Conservation (phyloP, 805 yeast species). For the Kazachstania kunashirensis region DNA sequence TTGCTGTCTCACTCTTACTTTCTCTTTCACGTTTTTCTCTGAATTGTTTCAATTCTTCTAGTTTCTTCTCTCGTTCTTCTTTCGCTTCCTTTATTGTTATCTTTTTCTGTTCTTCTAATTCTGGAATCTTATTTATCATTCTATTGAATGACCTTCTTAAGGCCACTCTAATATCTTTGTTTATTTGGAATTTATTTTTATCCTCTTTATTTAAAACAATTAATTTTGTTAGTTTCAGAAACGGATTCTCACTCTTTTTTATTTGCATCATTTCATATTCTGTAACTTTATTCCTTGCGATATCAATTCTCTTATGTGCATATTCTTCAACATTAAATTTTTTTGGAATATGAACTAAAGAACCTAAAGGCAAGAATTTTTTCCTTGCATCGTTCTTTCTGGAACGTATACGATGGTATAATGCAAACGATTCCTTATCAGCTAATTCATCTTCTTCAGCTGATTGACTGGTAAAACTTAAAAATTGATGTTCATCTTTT, state of each 20-base stretch:
- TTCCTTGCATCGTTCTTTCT: background rate
- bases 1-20: conserved; percentile 14
- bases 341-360: conserved; percentile 8
- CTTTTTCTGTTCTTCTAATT: conserved; percentile 12
- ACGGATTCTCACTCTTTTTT: conserved; percentile 20
- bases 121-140: conserved; percentile 12
- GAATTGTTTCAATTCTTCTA: conserved; percentile 26
- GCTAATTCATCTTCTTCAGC: conserved; percentile 3
- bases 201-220: background rate
- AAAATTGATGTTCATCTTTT: background rate
- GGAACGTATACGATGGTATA: background rate
- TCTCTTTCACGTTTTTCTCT: conserved; percentile 26
- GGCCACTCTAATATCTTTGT: conserved; percentile 6
- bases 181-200: conserved; percentile 1
- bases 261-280: conserved; percentile 19
- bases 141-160: conserved; percentile 13
- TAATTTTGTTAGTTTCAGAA: conserved; percentile 16
- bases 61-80: conserved; percentile 25
- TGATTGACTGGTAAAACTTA: background rate
- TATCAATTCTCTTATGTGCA: conserved; percentile 38
- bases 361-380: background rate
- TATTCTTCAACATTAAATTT: conserved; percentile 49
- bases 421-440: conserved; percentile 2
- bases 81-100: conserved; percentile 26
- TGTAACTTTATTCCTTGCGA: conserved; percentile 29